A percentile compares a stretch with the other conserved stretches of the same genome.
phyloP scores from a whole-genome alignment of 768 basidiomycete genomes.

The Mycena latifolia region DNA sequence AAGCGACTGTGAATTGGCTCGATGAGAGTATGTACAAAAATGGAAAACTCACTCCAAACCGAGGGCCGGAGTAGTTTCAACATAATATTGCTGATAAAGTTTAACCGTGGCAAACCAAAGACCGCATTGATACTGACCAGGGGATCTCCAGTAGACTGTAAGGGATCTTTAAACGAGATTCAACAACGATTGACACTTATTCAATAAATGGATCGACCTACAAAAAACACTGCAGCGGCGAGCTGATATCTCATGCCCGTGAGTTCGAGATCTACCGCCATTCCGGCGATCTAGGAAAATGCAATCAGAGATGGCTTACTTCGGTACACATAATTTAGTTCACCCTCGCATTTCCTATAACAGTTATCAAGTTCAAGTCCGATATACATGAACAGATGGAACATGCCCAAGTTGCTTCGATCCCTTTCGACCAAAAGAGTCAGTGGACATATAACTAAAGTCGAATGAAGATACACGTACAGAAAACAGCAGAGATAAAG shows the following conservation, averaged over 20 bases:
- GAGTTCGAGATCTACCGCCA: constrained; percentile 50
- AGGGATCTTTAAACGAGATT: constrained; percentile 34
- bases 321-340: background rate
- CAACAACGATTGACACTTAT: background rate
- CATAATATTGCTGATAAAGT: constrained; percentile 42
- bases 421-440: constrained; percentile 44
- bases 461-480: constrained; percentile 52
- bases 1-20: constrained; percentile 31
- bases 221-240: constrained; percentile 45
- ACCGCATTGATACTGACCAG: constrained; percentile 39
- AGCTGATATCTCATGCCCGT: constrained; percentile 43
- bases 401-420: constrained; percentile 58
- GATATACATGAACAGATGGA: background rate
- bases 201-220: constrained; percentile 22
- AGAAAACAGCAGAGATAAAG: constrained; percentile 71
- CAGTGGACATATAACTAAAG: background rate
- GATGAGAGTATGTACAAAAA: background rate
- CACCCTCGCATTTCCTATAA: constrained; percentile 53
- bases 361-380: background rate
- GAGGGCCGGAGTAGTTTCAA: constrained; percentile 43
- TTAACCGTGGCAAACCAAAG: too few relatives aligned
- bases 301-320: background rate
- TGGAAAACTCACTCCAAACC: constrained; percentile 40
- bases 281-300: constrained; percentile 53
- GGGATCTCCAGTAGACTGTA: constrained; percentile 45